A percentile compares a stretch with the other conserved stretches of the same genome.
Conservation (phyloP, 2,329 filamentous ascomycete genomes). For the Xylaria sp. region DNA sequence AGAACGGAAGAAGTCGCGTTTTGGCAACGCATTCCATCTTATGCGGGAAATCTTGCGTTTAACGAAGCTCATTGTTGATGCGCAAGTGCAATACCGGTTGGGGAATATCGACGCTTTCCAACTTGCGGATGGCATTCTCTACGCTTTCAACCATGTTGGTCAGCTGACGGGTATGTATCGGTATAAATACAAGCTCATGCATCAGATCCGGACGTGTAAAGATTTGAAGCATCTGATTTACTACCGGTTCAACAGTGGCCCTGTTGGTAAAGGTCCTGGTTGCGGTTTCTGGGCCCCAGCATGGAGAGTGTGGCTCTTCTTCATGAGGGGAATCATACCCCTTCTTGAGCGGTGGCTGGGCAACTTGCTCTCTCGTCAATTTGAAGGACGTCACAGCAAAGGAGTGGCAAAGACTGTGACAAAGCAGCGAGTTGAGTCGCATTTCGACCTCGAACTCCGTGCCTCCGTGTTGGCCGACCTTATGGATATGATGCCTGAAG, state of each 20-base stretch:
- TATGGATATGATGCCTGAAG: constrained; percentile 99
- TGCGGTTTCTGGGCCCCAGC: constrained; percentile 99
- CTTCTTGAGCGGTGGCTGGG: constrained; percentile 96
- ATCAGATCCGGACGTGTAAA: constrained; percentile 98
- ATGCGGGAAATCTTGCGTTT: constrained; percentile 97
- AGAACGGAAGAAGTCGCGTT: constrained; percentile 98
- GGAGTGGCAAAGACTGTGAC: constrained; percentile 98
- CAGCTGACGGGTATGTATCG: constrained; percentile 99
- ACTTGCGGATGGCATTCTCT: constrained; percentile 96
- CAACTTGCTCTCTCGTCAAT: constrained; percentile 94
- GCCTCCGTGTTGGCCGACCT: constrained; percentile 98
- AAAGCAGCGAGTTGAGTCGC: constrained; percentile 97
- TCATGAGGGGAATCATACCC: constrained; percentile 98
- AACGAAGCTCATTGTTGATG: constrained; percentile 97
- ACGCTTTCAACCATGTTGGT: constrained; percentile 98
- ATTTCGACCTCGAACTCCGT: constrained; percentile 95
- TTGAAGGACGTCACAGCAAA: constrained; percentile 97
- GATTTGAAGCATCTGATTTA: constrained; percentile 99
- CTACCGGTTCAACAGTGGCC: constrained; percentile 96
- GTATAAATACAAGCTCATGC: constrained; percentile 99
- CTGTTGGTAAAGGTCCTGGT: constrained; percentile 94
- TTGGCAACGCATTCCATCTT: constrained; percentile 97
- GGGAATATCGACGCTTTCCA: constrained; percentile 99
- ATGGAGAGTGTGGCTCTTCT: constrained; percentile 99
- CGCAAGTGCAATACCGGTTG: constrained; percentile 94